These are phyloP conservation scores for Wilcoxina mikolae DNA, from an alignment of 495 filamentous ascomycete species.

Conservation along the genomic window DNA sequence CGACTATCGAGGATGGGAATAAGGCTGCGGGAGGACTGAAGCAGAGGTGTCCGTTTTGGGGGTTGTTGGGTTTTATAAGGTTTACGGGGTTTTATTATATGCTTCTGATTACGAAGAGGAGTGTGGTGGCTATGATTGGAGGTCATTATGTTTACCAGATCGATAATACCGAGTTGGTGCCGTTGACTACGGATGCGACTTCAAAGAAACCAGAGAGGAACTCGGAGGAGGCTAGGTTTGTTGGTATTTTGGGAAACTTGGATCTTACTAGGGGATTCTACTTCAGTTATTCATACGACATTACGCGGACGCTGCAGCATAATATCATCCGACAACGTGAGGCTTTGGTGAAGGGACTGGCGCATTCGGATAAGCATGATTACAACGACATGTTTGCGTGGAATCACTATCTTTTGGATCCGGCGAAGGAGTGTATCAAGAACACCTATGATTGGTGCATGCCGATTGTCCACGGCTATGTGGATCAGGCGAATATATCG, in stretches of 20 bases:
- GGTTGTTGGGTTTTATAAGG: slow-evolving; percentile 81
- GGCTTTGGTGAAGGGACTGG: slow-evolving; percentile 46
- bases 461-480: slow-evolving; percentile 89
- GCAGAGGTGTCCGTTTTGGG: slow-evolving; percentile 82
- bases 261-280: slow-evolving; percentile 86
- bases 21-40: slow-evolving; percentile 81
- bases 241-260: slow-evolving; percentile 76
- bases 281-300: slow-evolving; percentile 96
- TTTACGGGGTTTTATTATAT: slow-evolving; percentile 98
- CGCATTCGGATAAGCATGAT: slow-evolving; percentile 44
- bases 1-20: slow-evolving; percentile 92
- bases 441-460: slow-evolving; percentile 90
- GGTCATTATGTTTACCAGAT: slow-evolving; percentile 93
- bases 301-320: slow-evolving; percentile 81
- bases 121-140: slow-evolving; percentile 87
- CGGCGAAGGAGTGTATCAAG: slow-evolving; percentile 53
- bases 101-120: slow-evolving; percentile 88
- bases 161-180: slow-evolving; percentile 86
- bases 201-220: slow-evolving; percentile 61
- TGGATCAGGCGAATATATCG: slow-evolving; percentile 70
- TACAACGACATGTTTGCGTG: slow-evolving; percentile 95
- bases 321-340: slow-evolving; percentile 76
- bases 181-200: slow-evolving; percentile 49
- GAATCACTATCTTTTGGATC: slow-evolving; percentile 79
- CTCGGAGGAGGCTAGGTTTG: slow-evolving; percentile 75